phyloP scores from a whole-genome alignment of 2,329 filamentous ascomycete species.

The Emmonsiellopsis sp. region DNA sequence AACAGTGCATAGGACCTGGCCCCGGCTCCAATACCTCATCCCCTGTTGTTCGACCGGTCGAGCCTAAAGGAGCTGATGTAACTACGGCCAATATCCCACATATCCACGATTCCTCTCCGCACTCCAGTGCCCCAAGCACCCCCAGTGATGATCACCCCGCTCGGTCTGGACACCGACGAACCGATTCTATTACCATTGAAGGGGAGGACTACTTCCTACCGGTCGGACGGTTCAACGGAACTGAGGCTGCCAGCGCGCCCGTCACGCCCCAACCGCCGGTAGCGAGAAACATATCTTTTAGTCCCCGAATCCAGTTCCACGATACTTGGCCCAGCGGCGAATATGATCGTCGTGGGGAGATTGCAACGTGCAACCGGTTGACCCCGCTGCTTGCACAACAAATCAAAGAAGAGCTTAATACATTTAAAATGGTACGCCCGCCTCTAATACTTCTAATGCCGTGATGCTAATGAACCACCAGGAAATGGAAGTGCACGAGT shows the following conservation, averaged over 20 bases:
- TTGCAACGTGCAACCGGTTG: slow-evolving; percentile 94
- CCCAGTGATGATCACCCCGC: slow-evolving; percentile 63
- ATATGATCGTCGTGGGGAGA: slow-evolving; percentile 90
- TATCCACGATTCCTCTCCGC: slow-evolving; percentile 69
- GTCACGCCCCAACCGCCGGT: slow-evolving; percentile 54
- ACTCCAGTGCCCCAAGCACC: slow-evolving; percentile 78
- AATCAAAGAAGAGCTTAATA: slow-evolving; percentile 98
- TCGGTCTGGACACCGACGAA: slow-evolving; percentile 50
- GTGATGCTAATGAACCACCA: slow-evolving; percentile 29
- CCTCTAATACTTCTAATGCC: slow-evolving; percentile 4
- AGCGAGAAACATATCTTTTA: slow-evolving; percentile 60
- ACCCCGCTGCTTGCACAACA: slow-evolving; percentile 96
- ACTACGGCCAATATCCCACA: slow-evolving; percentile 53
- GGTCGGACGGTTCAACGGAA: slow-evolving; percentile 56
- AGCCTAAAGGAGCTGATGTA: slow-evolving; percentile 42
- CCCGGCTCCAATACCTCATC: slow-evolving; percentile 44
- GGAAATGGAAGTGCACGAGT: slow-evolving; percentile 99
- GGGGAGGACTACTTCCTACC: slow-evolving; percentile 87
- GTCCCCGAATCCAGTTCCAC: slow-evolving; percentile 85
- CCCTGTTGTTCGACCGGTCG: slow-evolving; percentile 55
- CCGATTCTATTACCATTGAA: slow-evolving; percentile 62
- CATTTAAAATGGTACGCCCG: slow-evolving; percentile 86
- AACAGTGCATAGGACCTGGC: slow-evolving; percentile 3
- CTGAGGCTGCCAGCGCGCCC: slow-evolving; percentile 71
- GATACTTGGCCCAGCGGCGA: slow-evolving; percentile 94